These are phyloP conservation scores for Globisporangium parvum DNA, from an alignment of 352 stramenopile genomes.

Conservation along the genomic window DNA sequence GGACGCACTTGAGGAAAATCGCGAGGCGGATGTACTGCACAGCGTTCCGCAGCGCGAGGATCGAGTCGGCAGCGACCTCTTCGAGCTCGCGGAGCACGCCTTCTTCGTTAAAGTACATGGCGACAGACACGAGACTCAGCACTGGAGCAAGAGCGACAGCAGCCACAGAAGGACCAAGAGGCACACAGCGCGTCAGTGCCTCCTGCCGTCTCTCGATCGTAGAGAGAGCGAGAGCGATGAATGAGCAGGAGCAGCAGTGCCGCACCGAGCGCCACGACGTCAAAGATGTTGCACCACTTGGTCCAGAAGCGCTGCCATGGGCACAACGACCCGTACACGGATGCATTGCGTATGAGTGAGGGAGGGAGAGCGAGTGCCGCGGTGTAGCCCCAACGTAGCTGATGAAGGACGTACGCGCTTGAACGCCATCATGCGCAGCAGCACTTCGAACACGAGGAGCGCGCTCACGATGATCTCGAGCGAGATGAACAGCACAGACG, in stretches of 20 bases:
- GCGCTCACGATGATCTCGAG: conserved; percentile 72
- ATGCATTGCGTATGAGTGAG: no score
- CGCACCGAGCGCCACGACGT: conserved; percentile 64
- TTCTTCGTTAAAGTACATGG: conserved; percentile 84
- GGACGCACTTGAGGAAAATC: conserved; percentile 79
- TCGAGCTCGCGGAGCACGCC: conserved; percentile 75
- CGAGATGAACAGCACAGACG: conserved; percentile 73
- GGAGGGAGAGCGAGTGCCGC: no score
- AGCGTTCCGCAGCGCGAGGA: conserved; percentile 71
- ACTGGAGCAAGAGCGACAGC: conserved; percentile 25
- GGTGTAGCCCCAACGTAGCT: no score
- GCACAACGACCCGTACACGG: no score
- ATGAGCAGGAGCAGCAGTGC: no score
- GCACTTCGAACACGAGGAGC: conserved; percentile 71
- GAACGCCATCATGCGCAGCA: conserved; percentile 79
- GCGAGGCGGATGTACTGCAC: conserved; percentile 77
- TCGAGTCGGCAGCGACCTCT: conserved; percentile 69
- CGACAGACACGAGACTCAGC: conserved; percentile 71
- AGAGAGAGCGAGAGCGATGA: no score
- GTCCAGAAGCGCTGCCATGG: conserved; percentile 60
- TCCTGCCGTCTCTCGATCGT: not conserved
- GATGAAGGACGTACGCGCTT: conserved; percentile 42
- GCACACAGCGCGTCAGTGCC: no score
- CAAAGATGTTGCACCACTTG: conserved; percentile 85
- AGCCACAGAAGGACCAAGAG: conserved; percentile 1